Evolutionary conservation across 2,329 filamentous ascomycete genomes (phyloP), one percentile per base, ranked within the genome.

Genomic region (Aspergillus tanneri): DNA sequence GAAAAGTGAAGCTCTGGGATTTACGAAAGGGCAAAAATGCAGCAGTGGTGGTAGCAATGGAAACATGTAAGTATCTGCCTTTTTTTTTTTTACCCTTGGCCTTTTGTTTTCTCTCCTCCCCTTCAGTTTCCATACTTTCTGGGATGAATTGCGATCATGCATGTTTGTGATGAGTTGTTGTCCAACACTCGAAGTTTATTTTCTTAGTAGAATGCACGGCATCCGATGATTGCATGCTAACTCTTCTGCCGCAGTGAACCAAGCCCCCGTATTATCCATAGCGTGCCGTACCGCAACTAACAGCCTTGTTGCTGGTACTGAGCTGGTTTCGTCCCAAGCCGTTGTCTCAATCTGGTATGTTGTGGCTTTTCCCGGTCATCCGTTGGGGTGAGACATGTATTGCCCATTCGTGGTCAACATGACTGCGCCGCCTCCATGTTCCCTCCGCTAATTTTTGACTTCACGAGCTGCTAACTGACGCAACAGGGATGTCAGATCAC

Each of bases 241-340:
- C 27, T 50, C 24, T 40, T 46, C 6, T 19, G 18, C 55, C 24
- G 28, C 43, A 78, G 78, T 72, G 27, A 76, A 72, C 50, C 69
- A 73, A 30, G 71, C 75, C 4, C 71, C 77, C 23, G 71, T 83
- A 38, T 75, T 82, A 19, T 78, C 81, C 11, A 62, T 83, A 14
- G 74, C 77, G 22, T 77, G 74, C 54, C 70, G 73, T 52, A 64
- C 67, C 4, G 62, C 63, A 28, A 70, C 71, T 10, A 73, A 77
- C 49, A 72, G 72, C 38, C 61, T 83, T 34, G 80, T 77, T 41
- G 76, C 77, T 7, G 81, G 81, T 2, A 81, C 78, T 2, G 81
- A 84, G 57, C 70, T 80, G 14, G 70, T 62, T 18, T 68, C 70
- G 14, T 68, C 64, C 3, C 71, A 73, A 52, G 72, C 72, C 4